Evolutionary conservation across 306 rosid genomes (phyloP).

Genomic region (Mucuna pruriens): DNA sequence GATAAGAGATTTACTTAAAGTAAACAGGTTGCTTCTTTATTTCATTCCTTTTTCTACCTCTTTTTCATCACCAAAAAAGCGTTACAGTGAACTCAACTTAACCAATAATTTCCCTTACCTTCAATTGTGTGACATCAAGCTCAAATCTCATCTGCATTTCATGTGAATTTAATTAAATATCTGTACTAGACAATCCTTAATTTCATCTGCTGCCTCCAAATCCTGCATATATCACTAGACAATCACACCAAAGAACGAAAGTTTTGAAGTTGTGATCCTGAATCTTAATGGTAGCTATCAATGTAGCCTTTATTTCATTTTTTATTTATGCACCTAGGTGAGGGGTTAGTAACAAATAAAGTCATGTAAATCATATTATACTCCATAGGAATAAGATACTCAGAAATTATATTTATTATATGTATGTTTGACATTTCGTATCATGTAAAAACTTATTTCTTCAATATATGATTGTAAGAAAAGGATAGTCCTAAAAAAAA

Average conservation of each 20-base stretch:
- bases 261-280: background rate
- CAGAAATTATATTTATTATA: background rate
- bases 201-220: background rate
- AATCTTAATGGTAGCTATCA: background rate
- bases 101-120: slow-evolving; percentile 11
- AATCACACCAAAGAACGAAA: background rate
- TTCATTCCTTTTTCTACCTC: slow-evolving; percentile 7
- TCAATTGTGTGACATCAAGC: background rate
- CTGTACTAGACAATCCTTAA: background rate
- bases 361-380: background rate
- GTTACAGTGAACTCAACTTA: slow-evolving; percentile 32
- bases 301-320: background rate
- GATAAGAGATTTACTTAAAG: slow-evolving; percentile 31
- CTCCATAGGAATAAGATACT: background rate
- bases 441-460: background rate
- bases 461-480: background rate
- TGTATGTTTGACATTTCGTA: background rate
- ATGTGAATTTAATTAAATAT: background rate
- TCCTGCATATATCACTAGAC: background rate
- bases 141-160: background rate
- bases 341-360: background rate
- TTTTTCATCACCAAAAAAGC: slow-evolving; percentile 37
- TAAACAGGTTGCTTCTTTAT: slow-evolving; percentile 31
- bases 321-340: background rate
- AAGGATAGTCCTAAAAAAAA: background rate